Conservation (phyloP, 345 rosid genomes). For the Eucalyptus guilfoylei region DNA sequence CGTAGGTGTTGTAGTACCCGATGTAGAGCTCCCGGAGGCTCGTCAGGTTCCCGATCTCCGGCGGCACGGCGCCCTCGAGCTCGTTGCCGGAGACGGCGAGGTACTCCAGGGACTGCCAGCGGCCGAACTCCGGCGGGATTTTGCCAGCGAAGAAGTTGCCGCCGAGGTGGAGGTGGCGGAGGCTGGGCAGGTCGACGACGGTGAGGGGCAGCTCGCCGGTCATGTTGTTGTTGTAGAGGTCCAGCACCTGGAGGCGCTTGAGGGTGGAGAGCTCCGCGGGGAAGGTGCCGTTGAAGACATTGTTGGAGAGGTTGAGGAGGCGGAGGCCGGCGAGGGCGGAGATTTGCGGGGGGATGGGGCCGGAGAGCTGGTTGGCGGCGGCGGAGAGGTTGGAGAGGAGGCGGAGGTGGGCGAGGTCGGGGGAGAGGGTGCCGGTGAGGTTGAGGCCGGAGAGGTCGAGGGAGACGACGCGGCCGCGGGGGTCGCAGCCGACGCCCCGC, state of each 20-base stretch:
- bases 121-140: slow-evolving; percentile 37
- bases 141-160: slow-evolving; percentile 31
- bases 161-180: slow-evolving; percentile 38
- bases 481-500: slow-evolving; percentile 64
- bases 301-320: slow-evolving; percentile 80
- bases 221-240: slow-evolving; percentile 87
- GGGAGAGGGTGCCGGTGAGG: slow-evolving; percentile 54
- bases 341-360: slow-evolving; percentile 60
- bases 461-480: slow-evolving; percentile 51
- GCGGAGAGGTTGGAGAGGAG: slow-evolving; percentile 52
- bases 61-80: slow-evolving; percentile 44
- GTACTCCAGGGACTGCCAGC: slow-evolving; percentile 44
- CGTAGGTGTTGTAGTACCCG: slow-evolving; percentile 56
- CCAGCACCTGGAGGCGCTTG: slow-evolving; percentile 58
- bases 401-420: slow-evolving; percentile 42
- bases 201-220: slow-evolving; percentile 66
- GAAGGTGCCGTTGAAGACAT: slow-evolving; percentile 63
- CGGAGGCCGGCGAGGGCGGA: slow-evolving; percentile 49
- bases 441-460: slow-evolving; percentile 48
- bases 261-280: slow-evolving; percentile 48
- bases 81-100: slow-evolving; percentile 47
- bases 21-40: slow-evolving; percentile 56
- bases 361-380: slow-evolving; percentile 47
- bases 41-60: slow-evolving; percentile 30
- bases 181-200: slow-evolving; percentile 43